Base-by-base conservation (phyloP, 441 rosid species). In the Brassica balearica region DNA sequence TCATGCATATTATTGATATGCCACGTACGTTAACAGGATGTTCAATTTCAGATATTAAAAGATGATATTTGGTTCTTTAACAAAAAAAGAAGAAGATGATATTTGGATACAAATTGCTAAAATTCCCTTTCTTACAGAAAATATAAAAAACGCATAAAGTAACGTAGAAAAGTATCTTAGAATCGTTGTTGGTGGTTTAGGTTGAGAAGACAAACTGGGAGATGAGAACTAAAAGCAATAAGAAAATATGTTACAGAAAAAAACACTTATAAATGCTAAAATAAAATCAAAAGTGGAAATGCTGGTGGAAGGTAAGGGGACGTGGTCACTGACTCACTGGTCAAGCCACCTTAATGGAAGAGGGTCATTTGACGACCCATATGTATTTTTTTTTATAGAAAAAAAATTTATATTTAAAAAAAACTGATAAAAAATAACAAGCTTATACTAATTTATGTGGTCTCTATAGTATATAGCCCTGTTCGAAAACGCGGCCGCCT, bases 151-250 rank as follows among this genome's bases (percentile, higher is more conserved):
- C 56, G 53, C 69, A n/a, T 14, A 75, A 14, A 68, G 62, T 61
- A 60, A 69, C 69, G 53, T 76, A 22, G 64, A 69, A 69, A 69
- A 48, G 61, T 60, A 76, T 69, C 63, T 7, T 48, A 46, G 38
- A 69, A 62, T 69, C 80, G 65, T 8, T 77, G 65, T 34, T 56
- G 29, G 36, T 34, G 65, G 3, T 32, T 61, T n/a, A 1, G 11
- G 36, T 48, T 32, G 15, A 51, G 74, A 63, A 51, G 70, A 62
- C 29, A 14, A 41, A 22, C 14, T 20, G 69, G 23, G 48, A 65
- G 60, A 68, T n/a, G 20, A 68, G 59, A 46, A 66, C 68, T 20
- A 43, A 53, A 53, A 53, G 22, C 59, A 53, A 53, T 53, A 53
- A 53, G 59, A 7, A 53, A 53, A 53, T 17, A 2, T 55, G 11